Percentiles rank a stretch among this genome's conserved stretches.
These are phyloP conservation scores for Botrytis hyacinthi DNA, from an alignment of 2,329 filamentous ascomycete genomes.

Conservation along the genomic window DNA sequence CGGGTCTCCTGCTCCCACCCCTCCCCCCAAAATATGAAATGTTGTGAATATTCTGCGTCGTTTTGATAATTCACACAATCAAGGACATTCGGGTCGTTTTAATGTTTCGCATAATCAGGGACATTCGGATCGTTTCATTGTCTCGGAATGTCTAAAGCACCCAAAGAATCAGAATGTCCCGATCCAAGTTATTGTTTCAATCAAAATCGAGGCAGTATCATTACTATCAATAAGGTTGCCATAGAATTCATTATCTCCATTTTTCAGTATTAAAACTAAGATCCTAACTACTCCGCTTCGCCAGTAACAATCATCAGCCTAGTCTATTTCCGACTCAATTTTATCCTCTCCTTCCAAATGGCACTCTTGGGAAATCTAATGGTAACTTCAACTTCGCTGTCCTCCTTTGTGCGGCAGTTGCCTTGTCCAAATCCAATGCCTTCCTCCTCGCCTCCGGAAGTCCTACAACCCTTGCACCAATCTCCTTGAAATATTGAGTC, in stretches of 20 bases:
- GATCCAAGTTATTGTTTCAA: neutral
- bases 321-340: neutral
- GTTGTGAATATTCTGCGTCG: too few species aligned
- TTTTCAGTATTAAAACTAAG: neutral
- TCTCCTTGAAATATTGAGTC: conserved; percentile 69
- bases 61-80: too few species aligned
- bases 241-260: conserved; percentile 8
- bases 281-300: conserved; percentile 10
- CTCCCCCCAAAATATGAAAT: too few species aligned
- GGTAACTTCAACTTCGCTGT: conserved; percentile 75
- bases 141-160: neutral
- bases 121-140: neutral
- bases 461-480: conserved; percentile 62
- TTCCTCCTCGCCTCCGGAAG: conserved; percentile 48
- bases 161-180: neutral
- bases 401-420: conserved; percentile 57
- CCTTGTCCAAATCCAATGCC: conserved; percentile 58
- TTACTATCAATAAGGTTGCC: neutral
- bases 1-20: too few species aligned
- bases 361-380: conserved; percentile 72
- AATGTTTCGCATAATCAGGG: neutral
- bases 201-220: neutral
- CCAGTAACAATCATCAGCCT: neutral
- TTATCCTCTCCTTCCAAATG: conserved; percentile 32
- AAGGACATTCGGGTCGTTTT: neutral